phyloP scores from a whole-genome alignment of 2,329 filamentous ascomycete species.

The Chrysoporthe deuterocubensis region DNA sequence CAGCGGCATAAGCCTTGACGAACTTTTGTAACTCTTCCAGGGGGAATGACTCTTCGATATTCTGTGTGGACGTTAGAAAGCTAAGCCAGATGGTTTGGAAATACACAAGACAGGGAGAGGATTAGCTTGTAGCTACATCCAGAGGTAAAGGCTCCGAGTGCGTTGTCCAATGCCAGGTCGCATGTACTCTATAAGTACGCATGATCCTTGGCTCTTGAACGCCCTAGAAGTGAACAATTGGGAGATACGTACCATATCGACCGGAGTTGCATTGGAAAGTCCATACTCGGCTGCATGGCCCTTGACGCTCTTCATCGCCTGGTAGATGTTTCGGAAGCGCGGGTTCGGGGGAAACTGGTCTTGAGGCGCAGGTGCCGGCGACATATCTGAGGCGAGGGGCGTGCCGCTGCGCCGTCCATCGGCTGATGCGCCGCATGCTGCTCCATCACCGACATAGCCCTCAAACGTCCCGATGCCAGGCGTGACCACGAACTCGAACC shows the following conservation, averaged over 20 bases:
- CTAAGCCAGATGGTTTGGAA: background rate
- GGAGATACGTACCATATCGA: slow-evolving; percentile 29
- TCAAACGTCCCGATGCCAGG: slow-evolving; percentile 33
- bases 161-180: too few species aligned
- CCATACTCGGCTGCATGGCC: slow-evolving; percentile 25
- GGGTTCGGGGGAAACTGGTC: slow-evolving; percentile 28
- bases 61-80: slow-evolving; percentile 2
- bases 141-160: too few species aligned
- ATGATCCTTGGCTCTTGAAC: background rate
- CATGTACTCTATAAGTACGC: too few species aligned
- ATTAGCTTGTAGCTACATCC: background rate
- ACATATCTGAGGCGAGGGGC: slow-evolving; percentile 32
- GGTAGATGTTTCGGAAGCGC: slow-evolving; percentile 30
- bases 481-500: slow-evolving; percentile 31
- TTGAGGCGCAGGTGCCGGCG: slow-evolving; percentile 30
- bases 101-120: background rate
- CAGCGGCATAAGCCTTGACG: slow-evolving; percentile 27
- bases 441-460: slow-evolving; percentile 32
- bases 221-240: background rate
- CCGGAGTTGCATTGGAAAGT: slow-evolving; percentile 32
- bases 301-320: slow-evolving; percentile 26
- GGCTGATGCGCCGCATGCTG: slow-evolving; percentile 31
- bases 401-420: slow-evolving; percentile 31
- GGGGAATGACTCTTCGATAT: slow-evolving; percentile 33
- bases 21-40: slow-evolving; percentile 27